Evolutionary conservation across 2,329 filamentous ascomycete genomes (phyloP).

Genomic region (Huntiella omanensis): DNA sequence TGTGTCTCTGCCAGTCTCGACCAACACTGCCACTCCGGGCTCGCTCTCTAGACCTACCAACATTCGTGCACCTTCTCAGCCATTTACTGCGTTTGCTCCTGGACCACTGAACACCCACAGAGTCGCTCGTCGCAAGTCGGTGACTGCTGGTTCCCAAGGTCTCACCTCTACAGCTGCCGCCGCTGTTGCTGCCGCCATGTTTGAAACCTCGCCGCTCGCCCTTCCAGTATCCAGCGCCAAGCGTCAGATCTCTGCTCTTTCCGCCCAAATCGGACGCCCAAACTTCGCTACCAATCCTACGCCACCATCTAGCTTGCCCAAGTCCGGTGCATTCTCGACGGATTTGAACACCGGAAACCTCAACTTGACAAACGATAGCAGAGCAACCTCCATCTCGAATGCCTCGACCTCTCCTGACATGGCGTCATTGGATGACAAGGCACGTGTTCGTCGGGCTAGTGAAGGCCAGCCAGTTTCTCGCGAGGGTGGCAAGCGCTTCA

Average conservation of each 20-base stretch:
- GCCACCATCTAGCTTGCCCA: conserved; percentile 50
- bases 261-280: conserved; percentile 1
- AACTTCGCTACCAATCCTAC: conserved; percentile 18
- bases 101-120: conserved; percentile 63
- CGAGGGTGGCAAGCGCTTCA: conserved; percentile 65
- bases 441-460: conserved; percentile 47
- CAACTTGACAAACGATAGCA: no score
- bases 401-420: not conserved
- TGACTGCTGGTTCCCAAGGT: conserved; percentile 37
- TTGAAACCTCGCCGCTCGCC: conserved; percentile 17
- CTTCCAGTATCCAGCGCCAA: conserved; percentile 17
- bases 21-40: conserved; percentile 24
- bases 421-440: conserved; percentile 24
- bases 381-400: conserved; percentile 14
- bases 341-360: conserved; percentile 14
- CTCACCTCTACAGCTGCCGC: conserved; percentile 2
- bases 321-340: conserved; percentile 31
- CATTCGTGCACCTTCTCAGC: conserved; percentile 64
- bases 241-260: conserved; percentile 3
- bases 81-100: conserved; percentile 43
- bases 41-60: conserved; percentile 43
- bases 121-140: conserved; percentile 84
- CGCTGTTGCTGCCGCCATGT: conserved; percentile 29
- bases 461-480: conserved; percentile 72
- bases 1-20: not conserved